phyloP scores from a whole-genome alignment of 257 asterid genomes.

The Nicotiana benthamiana region DNA sequence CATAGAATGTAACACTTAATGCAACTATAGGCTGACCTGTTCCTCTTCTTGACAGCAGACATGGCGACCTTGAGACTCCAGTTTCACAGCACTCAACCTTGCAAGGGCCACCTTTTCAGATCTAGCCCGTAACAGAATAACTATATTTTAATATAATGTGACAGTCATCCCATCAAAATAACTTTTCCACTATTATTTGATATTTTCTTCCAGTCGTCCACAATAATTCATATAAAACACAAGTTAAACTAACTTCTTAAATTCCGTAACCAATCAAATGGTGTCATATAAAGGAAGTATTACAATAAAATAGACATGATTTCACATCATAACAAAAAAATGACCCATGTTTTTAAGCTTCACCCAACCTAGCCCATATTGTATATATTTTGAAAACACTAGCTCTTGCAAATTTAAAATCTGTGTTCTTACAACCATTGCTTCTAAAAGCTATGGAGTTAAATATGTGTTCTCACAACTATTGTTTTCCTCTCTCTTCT shows the following conservation, averaged over 20 bases:
- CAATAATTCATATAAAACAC: not conserved
- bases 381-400: too few species aligned
- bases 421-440: too few species aligned
- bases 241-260: not conserved
- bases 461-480: too few species aligned
- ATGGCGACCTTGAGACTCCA: conserved; percentile 49
- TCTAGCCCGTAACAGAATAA: conserved; percentile 27
- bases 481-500: too few species aligned
- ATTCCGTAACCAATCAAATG: not conserved
- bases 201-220: too few species aligned
- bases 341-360: too few species aligned
- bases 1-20: not conserved
- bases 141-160: not conserved
- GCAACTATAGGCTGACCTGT: conserved; percentile 28
- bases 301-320: too few species aligned
- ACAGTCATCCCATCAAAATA: not conserved
- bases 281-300: not conserved
- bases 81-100: conserved; percentile 44
- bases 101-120: conserved; percentile 60
- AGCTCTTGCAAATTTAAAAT: too few species aligned
- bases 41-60: conserved; percentile 61
- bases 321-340: too few species aligned
- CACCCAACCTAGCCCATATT: too few species aligned
- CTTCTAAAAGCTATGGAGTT: too few species aligned
- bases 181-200: not conserved